Base-by-base conservation (phyloP, 2,329 filamentous ascomycete genomes). In the Boeremia exigua region DNA sequence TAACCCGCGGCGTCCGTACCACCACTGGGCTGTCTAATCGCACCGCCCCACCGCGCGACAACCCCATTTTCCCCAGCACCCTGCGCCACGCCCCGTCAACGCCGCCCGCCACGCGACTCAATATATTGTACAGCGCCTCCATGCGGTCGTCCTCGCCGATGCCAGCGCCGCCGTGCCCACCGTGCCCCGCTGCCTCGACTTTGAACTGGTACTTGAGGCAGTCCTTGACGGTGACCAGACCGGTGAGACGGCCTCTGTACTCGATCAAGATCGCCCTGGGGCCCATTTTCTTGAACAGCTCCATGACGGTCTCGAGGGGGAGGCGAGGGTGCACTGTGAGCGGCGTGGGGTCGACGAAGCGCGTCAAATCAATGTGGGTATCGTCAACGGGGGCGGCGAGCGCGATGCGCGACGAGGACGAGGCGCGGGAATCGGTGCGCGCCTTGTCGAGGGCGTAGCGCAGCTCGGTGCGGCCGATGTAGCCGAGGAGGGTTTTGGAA, bases 151-250 rank as follows among this genome's bases (percentile, higher is more conserved):
- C 66, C n/a, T 54, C 54, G 2, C 37, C 54, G 3, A 28, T 14
- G 1, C 61, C 56, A 17, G 30, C 45, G 0, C 51, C 55, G 17
- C 56, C 56, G 25, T 54, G 53, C 2, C 61, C 57, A 4, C 85
- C 86, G 66, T 91, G 88, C 76, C 95, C 92, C 37, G 89, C 86
- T 8, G 91, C 91, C 75, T 99, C 95, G 0, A 90, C 91, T 79
- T 95, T 96, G 84, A 98, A 96, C 75, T 99, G 94, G 70, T 96
- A 98, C 74, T 95, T 96, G 52, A 99, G 80, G 65, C 95, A 98
- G 74, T 99, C 95, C 75, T 99, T 99, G 59, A 97, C 90, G 0
- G 95, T 99, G 0, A 99, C 91, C 0, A 99, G 82, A 0, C 95
- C 95, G 0, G 85, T 86, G 2, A 99, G 82, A 45, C 86, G 86